phyloP scores from a whole-genome alignment of 192 early-diverging fungal genomes.

The Dissophora globulifera region DNA sequence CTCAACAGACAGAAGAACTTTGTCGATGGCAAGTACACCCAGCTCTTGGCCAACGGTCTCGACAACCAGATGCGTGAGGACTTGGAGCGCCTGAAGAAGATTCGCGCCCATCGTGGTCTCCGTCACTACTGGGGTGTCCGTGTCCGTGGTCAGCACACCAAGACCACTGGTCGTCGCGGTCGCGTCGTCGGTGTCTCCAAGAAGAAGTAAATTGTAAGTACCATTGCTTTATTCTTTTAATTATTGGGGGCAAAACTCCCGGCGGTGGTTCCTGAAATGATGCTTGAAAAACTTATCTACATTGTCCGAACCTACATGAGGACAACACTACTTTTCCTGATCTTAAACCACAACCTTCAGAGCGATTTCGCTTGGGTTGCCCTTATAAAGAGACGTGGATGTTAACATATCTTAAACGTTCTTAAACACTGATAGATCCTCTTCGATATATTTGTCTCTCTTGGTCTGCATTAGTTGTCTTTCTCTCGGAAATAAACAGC shows the following conservation, averaged over 20 bases:
- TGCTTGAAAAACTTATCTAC: slow-evolving; percentile 67
- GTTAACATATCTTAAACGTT: too few species aligned
- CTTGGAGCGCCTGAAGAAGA: slow-evolving; percentile 99
- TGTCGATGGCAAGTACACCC: slow-evolving; percentile 93
- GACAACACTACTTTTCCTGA: slow-evolving; percentile 51
- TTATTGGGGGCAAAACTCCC: too few species aligned
- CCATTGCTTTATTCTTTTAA: background rate
- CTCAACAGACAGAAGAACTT: slow-evolving; percentile 99
- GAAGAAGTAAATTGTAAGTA: slow-evolving; percentile 85
- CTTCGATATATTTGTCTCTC: slow-evolving; percentile 39
- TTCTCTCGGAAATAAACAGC: slow-evolving; percentile 43
- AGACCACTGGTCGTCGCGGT: slow-evolving; percentile 98
- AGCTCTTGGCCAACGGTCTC: slow-evolving; percentile 92
- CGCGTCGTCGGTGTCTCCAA: slow-evolving; percentile 97
- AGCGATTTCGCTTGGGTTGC: too few species aligned
- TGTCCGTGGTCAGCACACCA: slow-evolving; percentile 99
- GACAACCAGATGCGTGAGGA: slow-evolving; percentile 99
- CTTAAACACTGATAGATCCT: too few species aligned
- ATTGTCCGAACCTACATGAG: slow-evolving; percentile 64
- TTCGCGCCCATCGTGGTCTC: slow-evolving; percentile 98
- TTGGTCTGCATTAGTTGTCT: slow-evolving; percentile 48
- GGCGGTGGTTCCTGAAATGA: too few species aligned
- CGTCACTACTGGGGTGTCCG: slow-evolving; percentile 98
- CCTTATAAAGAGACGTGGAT: too few species aligned
- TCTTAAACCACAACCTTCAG: too few species aligned